phyloP scores from a whole-genome alignment of 2,329 filamentous ascomycete genomes.

The Furcasterigmium furcatum region DNA sequence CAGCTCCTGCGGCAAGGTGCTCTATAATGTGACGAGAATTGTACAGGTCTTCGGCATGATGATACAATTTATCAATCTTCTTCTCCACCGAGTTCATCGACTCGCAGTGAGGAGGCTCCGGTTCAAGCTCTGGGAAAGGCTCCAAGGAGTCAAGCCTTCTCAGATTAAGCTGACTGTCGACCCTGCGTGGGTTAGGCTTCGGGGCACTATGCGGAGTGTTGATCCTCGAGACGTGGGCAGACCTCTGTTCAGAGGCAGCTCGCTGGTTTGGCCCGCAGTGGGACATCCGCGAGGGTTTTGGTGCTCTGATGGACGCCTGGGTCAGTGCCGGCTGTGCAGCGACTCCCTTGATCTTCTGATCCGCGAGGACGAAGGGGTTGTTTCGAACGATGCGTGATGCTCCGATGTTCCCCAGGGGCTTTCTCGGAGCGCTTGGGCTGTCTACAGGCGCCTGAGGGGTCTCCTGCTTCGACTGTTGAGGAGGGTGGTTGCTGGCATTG shows the following conservation, averaged over 20 bases:
- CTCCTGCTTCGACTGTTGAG: no score
- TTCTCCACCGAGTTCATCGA: slow-evolving; percentile 11
- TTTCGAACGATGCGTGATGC: slow-evolving; percentile 17
- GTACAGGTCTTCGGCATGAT: slow-evolving; percentile 28
- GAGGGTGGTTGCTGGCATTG: neutral
- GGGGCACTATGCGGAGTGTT: neutral
- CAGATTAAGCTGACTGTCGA: no score
- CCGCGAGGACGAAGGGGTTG: slow-evolving; percentile 28
- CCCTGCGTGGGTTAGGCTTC: no score
- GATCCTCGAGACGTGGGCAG: slow-evolving; percentile 1
- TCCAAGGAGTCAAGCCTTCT: neutral
- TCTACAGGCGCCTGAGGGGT: neutral
- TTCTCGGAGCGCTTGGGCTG: neutral
- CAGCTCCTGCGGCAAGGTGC: slow-evolving; percentile 22
- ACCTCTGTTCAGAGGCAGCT: slow-evolving; percentile 11
- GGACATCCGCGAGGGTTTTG: slow-evolving; percentile 17
- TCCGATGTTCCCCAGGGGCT: neutral
- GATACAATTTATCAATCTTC: slow-evolving; percentile 25
- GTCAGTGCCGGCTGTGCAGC: slow-evolving; percentile 17
- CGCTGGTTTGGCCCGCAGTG: slow-evolving; percentile 21
- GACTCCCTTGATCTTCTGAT: slow-evolving; percentile 17
- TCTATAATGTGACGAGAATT: slow-evolving; percentile 28
- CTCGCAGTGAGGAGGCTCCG: neutral
- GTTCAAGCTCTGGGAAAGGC: neutral
- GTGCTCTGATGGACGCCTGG: slow-evolving; percentile 13